These are phyloP conservation scores for Xylaria venustula DNA, from an alignment of 495 filamentous ascomycete species.

Conservation along the genomic window DNA sequence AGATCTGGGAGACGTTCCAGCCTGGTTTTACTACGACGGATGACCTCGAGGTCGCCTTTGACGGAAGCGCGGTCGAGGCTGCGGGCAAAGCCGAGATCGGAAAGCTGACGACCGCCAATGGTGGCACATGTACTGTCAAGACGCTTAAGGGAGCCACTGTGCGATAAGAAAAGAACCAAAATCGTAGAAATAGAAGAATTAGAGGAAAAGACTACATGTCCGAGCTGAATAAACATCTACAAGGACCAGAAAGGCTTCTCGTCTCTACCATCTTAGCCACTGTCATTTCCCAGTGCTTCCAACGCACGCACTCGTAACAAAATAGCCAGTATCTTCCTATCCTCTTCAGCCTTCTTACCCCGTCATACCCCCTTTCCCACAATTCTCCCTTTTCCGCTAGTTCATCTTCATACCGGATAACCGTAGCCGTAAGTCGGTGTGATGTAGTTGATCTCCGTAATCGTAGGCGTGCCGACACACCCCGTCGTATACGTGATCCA, in stretches of 20 bases:
- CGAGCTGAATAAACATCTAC: not conserved
- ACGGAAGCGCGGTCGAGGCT: conserved; percentile 46
- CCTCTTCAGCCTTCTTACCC: too few relatives aligned
- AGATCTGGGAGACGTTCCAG: conserved; percentile 95
- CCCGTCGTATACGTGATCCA: conserved; percentile 40
- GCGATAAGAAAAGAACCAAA: conserved; percentile 50
- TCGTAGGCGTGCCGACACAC: conserved; percentile 27
- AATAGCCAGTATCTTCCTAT: too few relatives aligned
- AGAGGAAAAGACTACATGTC: not conserved
- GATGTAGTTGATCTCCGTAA: conserved; percentile 17
- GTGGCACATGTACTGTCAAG: conserved; percentile 72
- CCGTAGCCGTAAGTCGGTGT: too few relatives aligned
- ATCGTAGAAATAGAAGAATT: conserved; percentile 17
- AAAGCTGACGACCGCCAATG: conserved; percentile 67
- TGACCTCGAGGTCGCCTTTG: conserved; percentile 67
- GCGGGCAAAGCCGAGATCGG: conserved; percentile 62
- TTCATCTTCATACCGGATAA: too few relatives aligned
- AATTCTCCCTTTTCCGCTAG: too few relatives aligned
- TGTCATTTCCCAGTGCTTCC: too few relatives aligned
- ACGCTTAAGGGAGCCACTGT: conserved; percentile 70
- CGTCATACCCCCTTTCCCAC: too few relatives aligned
- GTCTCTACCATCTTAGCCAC: conserved; percentile 14
- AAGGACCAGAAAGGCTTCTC: not conserved
- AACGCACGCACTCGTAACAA: too few relatives aligned
- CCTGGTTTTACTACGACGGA: conserved; percentile 89